Percentiles rank a stretch among this genome's conserved stretches.
Evolutionary conservation across 2,329 filamentous ascomycete species (phyloP).

Genomic region (Paecilomyces formosus): DNA sequence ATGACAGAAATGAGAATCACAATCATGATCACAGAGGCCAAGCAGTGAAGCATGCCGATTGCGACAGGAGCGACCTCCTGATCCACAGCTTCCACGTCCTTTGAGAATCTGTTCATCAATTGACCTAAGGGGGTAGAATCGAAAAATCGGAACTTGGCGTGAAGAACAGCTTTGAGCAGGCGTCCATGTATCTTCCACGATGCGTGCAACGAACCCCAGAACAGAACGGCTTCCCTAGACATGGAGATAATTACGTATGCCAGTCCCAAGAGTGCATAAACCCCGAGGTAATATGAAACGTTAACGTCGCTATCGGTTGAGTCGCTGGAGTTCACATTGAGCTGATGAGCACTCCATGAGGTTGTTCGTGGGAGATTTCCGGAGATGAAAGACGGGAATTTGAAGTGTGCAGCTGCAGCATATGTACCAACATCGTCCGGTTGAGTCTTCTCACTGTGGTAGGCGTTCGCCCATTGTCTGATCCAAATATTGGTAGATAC

Average conservation of each 20-base stretch:
- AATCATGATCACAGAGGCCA: slow-evolving; percentile 70
- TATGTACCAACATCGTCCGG: slow-evolving; percentile 29
- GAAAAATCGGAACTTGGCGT: slow-evolving; percentile 96
- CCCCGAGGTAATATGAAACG: slow-evolving; percentile 70
- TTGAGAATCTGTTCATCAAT: slow-evolving; percentile 97
- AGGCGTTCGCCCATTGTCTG: slow-evolving; percentile 88
- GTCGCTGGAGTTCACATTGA: slow-evolving; percentile 13
- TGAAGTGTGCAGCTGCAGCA: slow-evolving; percentile 32
- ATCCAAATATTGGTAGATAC: slow-evolving; percentile 94
- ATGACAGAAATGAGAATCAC: slow-evolving; percentile 79
- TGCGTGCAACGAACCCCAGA: slow-evolving; percentile 82
- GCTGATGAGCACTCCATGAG: slow-evolving; percentile 19
- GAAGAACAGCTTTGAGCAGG: slow-evolving; percentile 70
- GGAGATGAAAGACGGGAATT: slow-evolving; percentile 28
- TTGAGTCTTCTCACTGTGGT: slow-evolving; percentile 45
- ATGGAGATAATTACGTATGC: slow-evolving; percentile 75
- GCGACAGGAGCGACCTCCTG: slow-evolving; percentile 93
- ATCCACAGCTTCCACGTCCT: slow-evolving; percentile 89
- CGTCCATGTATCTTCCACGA: slow-evolving; percentile 76
- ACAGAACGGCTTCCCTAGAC: slow-evolving; percentile 76
- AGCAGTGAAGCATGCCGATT: slow-evolving; percentile 63
- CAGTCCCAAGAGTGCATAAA: slow-evolving; percentile 75
- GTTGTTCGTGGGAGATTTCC: slow-evolving; percentile 28
- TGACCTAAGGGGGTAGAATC: slow-evolving; percentile 92
- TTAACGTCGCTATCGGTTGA: slow-evolving; percentile 53